A percentile compares a stretch with the other conserved stretches of the same genome.
Conservation (phyloP, 768 basidiomycete genomes). For the Podaxis sp. region DNA sequence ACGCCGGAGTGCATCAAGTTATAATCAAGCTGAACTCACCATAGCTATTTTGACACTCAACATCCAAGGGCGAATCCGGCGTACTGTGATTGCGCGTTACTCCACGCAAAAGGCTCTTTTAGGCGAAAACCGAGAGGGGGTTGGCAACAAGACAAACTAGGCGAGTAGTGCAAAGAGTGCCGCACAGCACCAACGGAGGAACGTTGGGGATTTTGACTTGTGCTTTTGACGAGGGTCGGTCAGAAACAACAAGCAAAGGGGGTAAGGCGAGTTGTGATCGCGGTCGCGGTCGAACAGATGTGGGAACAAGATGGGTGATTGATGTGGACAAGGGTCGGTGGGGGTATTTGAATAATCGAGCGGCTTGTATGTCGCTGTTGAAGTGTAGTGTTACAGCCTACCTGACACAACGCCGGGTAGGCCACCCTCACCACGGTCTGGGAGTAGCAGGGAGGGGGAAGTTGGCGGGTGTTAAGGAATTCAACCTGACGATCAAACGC, state of each 20-base stretch:
- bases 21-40: neutral
- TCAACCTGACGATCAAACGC: slow-evolving; percentile 12
- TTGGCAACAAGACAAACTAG: neutral
- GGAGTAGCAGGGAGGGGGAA: neutral
- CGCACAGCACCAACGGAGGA: neutral
- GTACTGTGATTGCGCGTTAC: neutral
- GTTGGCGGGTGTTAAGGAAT: slow-evolving; percentile 12
- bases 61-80: neutral
- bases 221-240: neutral
- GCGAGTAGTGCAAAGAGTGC: neutral
- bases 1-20: too few relatives aligned
- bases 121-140: neutral
- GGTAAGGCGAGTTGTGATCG: neutral
- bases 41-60: neutral
- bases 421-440: neutral
- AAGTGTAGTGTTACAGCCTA: slow-evolving; percentile 10
- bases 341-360: slow-evolving; percentile 1
- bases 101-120: slow-evolving; percentile 1
- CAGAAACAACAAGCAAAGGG: neutral
- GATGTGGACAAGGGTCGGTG: slow-evolving; percentile 14
- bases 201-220: neutral
- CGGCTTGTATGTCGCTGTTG: slow-evolving; percentile 6
- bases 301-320: slow-evolving; percentile 13
- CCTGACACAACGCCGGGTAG: slow-evolving; percentile 12
- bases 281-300: slow-evolving; percentile 12